These are phyloP conservation scores for Diaporthe humulicola DNA, from an alignment of 2,329 filamentous ascomycete species.

Conservation along the genomic window DNA sequence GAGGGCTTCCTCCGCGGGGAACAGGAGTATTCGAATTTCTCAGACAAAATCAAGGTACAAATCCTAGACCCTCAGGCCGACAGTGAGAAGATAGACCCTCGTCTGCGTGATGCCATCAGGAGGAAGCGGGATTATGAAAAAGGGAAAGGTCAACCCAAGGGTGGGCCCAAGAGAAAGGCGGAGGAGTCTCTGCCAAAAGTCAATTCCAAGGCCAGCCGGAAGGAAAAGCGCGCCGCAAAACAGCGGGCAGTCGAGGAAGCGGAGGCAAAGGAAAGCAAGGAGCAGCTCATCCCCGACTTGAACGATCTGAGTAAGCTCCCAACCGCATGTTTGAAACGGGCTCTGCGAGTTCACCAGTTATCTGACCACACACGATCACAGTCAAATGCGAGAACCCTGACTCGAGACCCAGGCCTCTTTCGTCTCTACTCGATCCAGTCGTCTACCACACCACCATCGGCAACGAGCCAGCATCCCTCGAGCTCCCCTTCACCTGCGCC, in stretches of 20 bases:
- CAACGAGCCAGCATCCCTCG: slow-evolving; percentile 50
- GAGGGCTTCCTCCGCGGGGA: slow-evolving; percentile 82
- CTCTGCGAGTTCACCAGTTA: background rate
- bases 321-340: background rate
- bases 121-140: slow-evolving; percentile 76
- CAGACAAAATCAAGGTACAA: slow-evolving; percentile 69
- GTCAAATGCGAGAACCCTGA: slow-evolving; percentile 62
- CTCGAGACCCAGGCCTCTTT: slow-evolving; percentile 51
- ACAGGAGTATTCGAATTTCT: slow-evolving; percentile 49
- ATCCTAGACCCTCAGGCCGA: slow-evolving; percentile 58
- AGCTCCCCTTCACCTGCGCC: slow-evolving; percentile 80
- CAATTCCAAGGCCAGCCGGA: slow-evolving; percentile 45
- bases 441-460: slow-evolving; percentile 59
- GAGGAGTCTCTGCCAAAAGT: slow-evolving; percentile 39
- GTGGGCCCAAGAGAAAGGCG: slow-evolving; percentile 56
- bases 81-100: slow-evolving; percentile 58
- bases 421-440: slow-evolving; percentile 55
- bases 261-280: slow-evolving; percentile 47
- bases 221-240: slow-evolving; percentile 41
- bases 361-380: slow-evolving; percentile 41
- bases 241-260: slow-evolving; percentile 43
- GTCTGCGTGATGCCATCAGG: slow-evolving; percentile 69
- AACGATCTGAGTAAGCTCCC: slow-evolving; percentile 39
- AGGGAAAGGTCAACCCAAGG: slow-evolving; percentile 55
- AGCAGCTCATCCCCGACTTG: slow-evolving; percentile 45